Evolutionary conservation across 2,329 filamentous ascomycete genomes (phyloP).

Genomic region (Colletotrichum aenigma): DNA sequence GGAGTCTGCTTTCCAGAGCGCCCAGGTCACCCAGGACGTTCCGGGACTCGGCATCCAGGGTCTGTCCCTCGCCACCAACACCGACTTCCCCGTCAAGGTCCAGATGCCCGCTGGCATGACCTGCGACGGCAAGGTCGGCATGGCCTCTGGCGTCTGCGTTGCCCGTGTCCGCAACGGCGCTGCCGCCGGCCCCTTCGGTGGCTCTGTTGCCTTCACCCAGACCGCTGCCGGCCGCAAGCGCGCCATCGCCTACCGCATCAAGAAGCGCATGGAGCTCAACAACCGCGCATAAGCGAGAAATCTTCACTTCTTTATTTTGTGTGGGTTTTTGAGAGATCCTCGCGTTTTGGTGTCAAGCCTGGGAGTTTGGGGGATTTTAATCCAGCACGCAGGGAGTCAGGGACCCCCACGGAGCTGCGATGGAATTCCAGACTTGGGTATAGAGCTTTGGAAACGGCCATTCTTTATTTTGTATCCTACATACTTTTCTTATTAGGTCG

Average conservation of each 20-base stretch:
- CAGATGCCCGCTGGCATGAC: slow-evolving; percentile 73
- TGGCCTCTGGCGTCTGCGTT: slow-evolving; percentile 66
- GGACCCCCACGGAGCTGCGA: background rate
- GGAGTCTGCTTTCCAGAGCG: slow-evolving; percentile 61
- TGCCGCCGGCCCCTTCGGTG: slow-evolving; percentile 69
- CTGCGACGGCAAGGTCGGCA: slow-evolving; percentile 63
- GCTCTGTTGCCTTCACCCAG: slow-evolving; percentile 70
- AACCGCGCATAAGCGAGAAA: slow-evolving; percentile 18
- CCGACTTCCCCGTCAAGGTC: slow-evolving; percentile 68
- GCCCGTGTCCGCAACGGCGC: slow-evolving; percentile 68
- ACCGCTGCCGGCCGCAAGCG: slow-evolving; percentile 62
- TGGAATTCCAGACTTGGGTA: slow-evolving; percentile 11
- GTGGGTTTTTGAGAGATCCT: background rate
- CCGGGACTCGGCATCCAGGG: slow-evolving; percentile 62
- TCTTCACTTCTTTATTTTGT: background rate
- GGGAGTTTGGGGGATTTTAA: slow-evolving; percentile 1
- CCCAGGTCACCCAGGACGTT: slow-evolving; percentile 64
- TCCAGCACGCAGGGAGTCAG: slow-evolving; percentile 5
- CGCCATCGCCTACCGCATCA: slow-evolving; percentile 58
- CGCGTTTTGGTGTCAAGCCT: slow-evolving; percentile 3
- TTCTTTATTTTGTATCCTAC: slow-evolving; percentile 15
- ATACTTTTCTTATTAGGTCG: slow-evolving; percentile 10
- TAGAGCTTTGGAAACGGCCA: slow-evolving; percentile 18
- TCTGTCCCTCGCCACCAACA: slow-evolving; percentile 62
- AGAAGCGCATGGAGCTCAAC: slow-evolving; percentile 40